Conservation (phyloP, 2,329 filamentous ascomycete species). For the Aspergillus felis region DNA sequence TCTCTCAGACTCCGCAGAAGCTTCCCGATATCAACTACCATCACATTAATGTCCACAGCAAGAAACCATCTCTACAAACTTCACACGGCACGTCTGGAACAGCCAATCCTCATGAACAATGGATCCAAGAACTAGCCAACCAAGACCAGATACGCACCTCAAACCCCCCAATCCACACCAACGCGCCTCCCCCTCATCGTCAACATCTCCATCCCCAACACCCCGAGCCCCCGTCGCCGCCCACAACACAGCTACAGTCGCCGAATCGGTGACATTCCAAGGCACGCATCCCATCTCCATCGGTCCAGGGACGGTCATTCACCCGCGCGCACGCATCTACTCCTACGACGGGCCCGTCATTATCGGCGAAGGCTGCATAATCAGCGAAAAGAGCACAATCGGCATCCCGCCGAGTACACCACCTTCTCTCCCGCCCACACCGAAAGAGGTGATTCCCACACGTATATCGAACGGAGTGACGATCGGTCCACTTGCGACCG, state of each 20-base stretch:
- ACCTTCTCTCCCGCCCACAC: slow-evolving; percentile 4
- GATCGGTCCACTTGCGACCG: slow-evolving; percentile 34
- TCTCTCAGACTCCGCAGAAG: neutral
- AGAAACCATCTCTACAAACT: neutral
- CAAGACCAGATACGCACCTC: slow-evolving; percentile 7
- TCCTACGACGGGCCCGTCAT: slow-evolving; percentile 74
- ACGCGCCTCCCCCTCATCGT: slow-evolving; percentile 21
- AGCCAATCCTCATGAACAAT: neutral
- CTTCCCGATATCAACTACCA: slow-evolving; percentile 9
- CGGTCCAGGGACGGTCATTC: slow-evolving; percentile 73
- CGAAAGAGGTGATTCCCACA: slow-evolving; percentile 14
- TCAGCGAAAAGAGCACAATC: slow-evolving; percentile 61
- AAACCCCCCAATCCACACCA: slow-evolving; percentile 28
- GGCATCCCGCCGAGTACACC: slow-evolving; percentile 46
- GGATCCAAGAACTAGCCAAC: neutral
- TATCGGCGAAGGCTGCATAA: slow-evolving; percentile 75
- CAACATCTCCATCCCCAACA: slow-evolving; percentile 20
- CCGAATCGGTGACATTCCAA: slow-evolving; percentile 38
- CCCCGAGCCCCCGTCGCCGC: slow-evolving; percentile 34
- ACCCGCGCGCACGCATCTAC: slow-evolving; percentile 77
- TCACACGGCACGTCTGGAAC: neutral
- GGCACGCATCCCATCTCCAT: slow-evolving; percentile 78
- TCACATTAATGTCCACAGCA: slow-evolving; percentile 40
- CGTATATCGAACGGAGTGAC: slow-evolving; percentile 38
- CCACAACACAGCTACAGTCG: slow-evolving; percentile 36